Evolutionary conservation across 208 protist genomes (phyloP).

Genomic region (Angomonas desouzai): DNA sequence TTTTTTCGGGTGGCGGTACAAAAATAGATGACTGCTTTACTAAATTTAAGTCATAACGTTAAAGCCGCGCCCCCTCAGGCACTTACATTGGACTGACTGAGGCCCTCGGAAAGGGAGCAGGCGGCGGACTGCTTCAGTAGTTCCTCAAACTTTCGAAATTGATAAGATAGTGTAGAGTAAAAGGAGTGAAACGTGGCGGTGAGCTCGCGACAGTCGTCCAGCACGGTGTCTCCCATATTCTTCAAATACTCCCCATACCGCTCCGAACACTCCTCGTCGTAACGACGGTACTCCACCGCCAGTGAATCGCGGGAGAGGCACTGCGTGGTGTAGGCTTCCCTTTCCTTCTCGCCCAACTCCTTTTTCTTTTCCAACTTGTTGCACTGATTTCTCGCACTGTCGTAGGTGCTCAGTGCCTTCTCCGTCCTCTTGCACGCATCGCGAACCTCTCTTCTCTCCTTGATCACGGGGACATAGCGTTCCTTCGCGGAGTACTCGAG

Average conservation of each 20-base stretch:
- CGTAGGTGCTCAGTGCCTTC: conserved; percentile 20
- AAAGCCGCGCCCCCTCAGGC: not conserved
- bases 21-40: not conserved
- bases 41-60: too few relatives aligned
- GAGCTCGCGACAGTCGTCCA: conserved; percentile 21
- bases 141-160: conserved; percentile 31
- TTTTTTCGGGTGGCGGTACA: too few relatives aligned
- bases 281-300: conserved; percentile 19
- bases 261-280: conserved; percentile 29
- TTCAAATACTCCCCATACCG: conserved; percentile 14
- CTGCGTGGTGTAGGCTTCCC: conserved; percentile 11
- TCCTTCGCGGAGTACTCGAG: conserved; percentile 17
- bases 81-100: not conserved
- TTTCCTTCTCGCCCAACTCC: conserved; percentile 13
- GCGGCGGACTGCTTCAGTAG: conserved; percentile 13
- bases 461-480: conserved; percentile 15
- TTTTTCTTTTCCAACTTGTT: conserved; percentile 19
- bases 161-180: conserved; percentile 29
- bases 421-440: conserved; percentile 15
- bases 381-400: conserved; percentile 13
- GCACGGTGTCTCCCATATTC: conserved; percentile 11
- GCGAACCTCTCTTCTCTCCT: conserved; percentile 17
- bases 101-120: not conserved
- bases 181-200: conserved; percentile 13
- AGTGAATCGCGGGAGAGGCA: conserved; percentile 16